phyloP scores from a whole-genome alignment of 768 basidiomycete genomes.

The Arthromyces matolae region DNA sequence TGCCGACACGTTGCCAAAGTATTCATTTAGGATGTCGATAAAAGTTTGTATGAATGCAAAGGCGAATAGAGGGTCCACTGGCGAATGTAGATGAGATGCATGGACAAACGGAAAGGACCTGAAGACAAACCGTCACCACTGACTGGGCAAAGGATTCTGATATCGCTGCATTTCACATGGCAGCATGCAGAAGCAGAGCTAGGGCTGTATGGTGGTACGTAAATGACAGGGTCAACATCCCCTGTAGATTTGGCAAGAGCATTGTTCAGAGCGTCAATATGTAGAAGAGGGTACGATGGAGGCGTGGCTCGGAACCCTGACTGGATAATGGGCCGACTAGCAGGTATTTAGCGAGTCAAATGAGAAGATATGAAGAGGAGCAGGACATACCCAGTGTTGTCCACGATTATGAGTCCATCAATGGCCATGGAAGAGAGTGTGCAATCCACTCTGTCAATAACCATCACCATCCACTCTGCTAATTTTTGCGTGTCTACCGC shows the following conservation, averaged over 20 bases:
- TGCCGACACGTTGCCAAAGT: conserved; percentile 82
- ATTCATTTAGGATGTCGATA: conserved; percentile 77
- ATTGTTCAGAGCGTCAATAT: conserved; percentile 81
- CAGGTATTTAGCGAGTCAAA: conserved; percentile 18
- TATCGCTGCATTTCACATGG: conserved; percentile 72
- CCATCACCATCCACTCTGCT: too few relatives aligned
- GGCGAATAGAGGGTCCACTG: conserved; percentile 87
- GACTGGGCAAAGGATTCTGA: conserved; percentile 76
- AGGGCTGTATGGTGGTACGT: conserved; percentile 49
- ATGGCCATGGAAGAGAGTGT: conserved; percentile 53
- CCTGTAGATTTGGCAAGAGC: conserved; percentile 57
- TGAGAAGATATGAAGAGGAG: conserved; percentile 8
- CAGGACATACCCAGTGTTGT: conserved; percentile 60
- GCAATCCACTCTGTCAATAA: too few relatives aligned
- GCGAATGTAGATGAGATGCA: conserved; percentile 3
- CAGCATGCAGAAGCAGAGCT: conserved; percentile 73
- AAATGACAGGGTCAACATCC: conserved; percentile 70
- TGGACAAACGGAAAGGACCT: conserved; percentile 4
- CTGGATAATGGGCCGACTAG: conserved; percentile 80
- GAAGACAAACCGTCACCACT: conserved; percentile 71
- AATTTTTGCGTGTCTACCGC: too few relatives aligned
- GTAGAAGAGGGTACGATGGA: conserved; percentile 75
- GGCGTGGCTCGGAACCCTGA: conserved; percentile 82
- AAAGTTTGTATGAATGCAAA: conserved; percentile 89
- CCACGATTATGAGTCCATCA: conserved; percentile 79